Percentiles rank a stretch among this genome's conserved stretches.
Evolutionary conservation across 163 green algal species (phyloP).

Genomic region (Trebouxia gelatinosa): DNA sequence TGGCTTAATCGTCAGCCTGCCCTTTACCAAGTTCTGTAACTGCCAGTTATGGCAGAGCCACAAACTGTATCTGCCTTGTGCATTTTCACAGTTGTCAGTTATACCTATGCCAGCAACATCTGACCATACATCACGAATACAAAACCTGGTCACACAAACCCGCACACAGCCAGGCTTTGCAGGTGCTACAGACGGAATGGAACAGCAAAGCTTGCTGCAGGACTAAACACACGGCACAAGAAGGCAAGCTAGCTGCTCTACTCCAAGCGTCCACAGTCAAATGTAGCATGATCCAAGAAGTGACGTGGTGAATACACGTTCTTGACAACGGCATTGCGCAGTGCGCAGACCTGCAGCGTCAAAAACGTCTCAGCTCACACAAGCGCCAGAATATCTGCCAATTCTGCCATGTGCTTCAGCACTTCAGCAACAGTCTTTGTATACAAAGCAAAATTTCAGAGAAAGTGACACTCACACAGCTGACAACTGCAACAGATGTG

Average conservation of each 20-base stretch:
- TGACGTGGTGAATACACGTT: conserved; percentile 12
- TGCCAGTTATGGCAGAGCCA: too few relatives aligned
- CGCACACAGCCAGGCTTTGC: not conserved
- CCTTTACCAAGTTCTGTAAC: too few relatives aligned
- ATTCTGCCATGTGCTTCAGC: too few relatives aligned
- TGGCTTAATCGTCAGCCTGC: too few relatives aligned
- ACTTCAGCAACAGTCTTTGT: too few relatives aligned
- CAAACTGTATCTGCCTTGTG: too few relatives aligned
- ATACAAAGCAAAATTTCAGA: too few relatives aligned
- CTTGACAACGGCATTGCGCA: conserved; percentile 9
- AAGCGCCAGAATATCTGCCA: too few relatives aligned
- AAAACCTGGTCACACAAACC: not conserved
- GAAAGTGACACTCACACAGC: too few relatives aligned
- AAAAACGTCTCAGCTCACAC: too few relatives aligned
- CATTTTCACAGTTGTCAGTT: not conserved
- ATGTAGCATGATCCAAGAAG: conserved; percentile 26
- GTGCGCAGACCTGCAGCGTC: conserved; percentile 5
- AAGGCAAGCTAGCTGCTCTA: not conserved
- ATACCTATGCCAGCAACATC: not conserved
- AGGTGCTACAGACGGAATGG: too few relatives aligned
- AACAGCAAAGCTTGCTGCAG: not conserved
- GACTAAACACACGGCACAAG: not conserved
- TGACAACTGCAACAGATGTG: too few relatives aligned
- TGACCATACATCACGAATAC: not conserved
- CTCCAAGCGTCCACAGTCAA: conserved; percentile 14